Percentiles rank a stretch among this genome's conserved stretches.
These are phyloP conservation scores for Biancaea sappan DNA, from an alignment of 306 rosid genomes.

Conservation along the genomic window DNA sequence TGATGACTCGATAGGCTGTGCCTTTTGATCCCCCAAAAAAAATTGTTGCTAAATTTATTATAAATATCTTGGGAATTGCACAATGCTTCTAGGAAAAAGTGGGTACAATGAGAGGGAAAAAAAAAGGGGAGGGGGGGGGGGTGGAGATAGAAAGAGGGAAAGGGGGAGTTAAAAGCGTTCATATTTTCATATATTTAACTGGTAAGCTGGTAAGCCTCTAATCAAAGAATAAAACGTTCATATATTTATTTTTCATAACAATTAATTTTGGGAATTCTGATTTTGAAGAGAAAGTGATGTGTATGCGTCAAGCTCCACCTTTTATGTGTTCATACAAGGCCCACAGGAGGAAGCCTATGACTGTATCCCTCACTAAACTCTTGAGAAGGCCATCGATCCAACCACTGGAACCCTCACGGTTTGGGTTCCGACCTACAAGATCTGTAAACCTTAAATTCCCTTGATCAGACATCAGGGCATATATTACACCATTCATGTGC, in stretches of 20 bases:
- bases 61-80: no score
- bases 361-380: slow-evolving; percentile 68
- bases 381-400: slow-evolving; percentile 50
- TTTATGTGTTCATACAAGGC: slow-evolving; percentile 68
- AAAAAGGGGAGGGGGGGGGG: no score
- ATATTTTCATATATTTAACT: no score
- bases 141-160: no score
- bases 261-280: not conserved
- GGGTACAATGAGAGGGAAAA: no score
- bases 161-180: no score
- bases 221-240: not conserved
- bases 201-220: no score
- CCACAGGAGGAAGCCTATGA: slow-evolving; percentile 73
- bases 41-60: no score
- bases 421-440: slow-evolving; percentile 57
- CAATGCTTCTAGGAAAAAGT: no score
- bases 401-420: slow-evolving; percentile 31
- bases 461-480: slow-evolving; percentile 63
- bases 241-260: not conserved
- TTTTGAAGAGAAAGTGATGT: not conserved
- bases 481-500: slow-evolving; percentile 85
- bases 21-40: no score
- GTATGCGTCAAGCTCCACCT: slow-evolving; percentile 11
- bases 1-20: no score
- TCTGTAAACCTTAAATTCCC: slow-evolving; percentile 77